Evolutionary conservation across 176 grass and related monocot genomes (phyloP), one percentile per base, ranked within the genome.

Genomic region (Aegilops tauschii): DNA sequence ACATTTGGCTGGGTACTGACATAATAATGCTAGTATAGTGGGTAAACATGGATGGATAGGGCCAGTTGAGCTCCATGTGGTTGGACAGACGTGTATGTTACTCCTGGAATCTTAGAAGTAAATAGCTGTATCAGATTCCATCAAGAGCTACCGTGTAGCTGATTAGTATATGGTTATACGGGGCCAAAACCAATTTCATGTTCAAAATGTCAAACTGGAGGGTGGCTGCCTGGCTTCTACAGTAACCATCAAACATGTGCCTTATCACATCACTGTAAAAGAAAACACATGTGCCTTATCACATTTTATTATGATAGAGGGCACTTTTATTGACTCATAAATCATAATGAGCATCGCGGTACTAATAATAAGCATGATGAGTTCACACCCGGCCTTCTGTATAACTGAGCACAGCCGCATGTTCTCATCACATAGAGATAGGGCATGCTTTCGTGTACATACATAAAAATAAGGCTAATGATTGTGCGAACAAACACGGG

Each of bases 61-160:
- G n/a, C n/a, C 27, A 87, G 61, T 76, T 84, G 76, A 37, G 70
- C 52, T 52, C 54, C 13, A 36, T 71, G 35, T 9, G 52, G 78
- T 82, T 65, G 71, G 82, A 64, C 58, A 78, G 32, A 72, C 40
- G 23, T 91, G 77, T 23, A 65, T 81, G 54, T 40, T 54, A 91
- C 86, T 91, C 73, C 64, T 69, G 77, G 82, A 81, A 85, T 85
- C 49, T 44, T 63, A 85, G 9, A 50, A 39, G 36, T 58, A 58
- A 68, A 31, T 31, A 81, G 42, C 44, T 30, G 36, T 36, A 79
- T 13, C 64, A 54, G 64, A 79, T 64, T 79, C 34, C 65, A 83
- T 73, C 73, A 45, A 10, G 31, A 87, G 8, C 73, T 69, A 50
- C 4, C 18, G 9, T 20, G 36, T 70, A 76, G 17, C 69, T 5